Base-by-base conservation (phyloP, 2,329 filamentous ascomycete species). In the Escovopsis sp. region DNA sequence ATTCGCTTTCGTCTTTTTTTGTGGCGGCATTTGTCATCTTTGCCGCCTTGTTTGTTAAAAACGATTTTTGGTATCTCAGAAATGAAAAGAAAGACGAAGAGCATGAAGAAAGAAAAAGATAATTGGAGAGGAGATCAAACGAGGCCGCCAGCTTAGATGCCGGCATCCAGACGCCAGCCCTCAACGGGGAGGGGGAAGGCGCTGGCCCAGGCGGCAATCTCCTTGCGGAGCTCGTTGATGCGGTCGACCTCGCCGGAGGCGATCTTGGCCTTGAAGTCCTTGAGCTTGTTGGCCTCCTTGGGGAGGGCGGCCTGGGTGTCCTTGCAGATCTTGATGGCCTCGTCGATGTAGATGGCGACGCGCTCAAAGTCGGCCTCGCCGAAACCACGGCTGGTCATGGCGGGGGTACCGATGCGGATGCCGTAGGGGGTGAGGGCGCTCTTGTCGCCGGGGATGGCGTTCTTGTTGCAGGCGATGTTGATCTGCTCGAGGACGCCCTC, bases 401-500 rank as follows among this genome's bases (percentile, higher is more conserved):
- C 91, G 39, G 91, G 91, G 38, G 88, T 91, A 59, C 91, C 91
- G 56, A 98, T 94, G 54, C 91, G 86, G 64, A 98, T 81, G 71
- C 91, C 91, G 59, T 81, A 86, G 43, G 91, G 91, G 50, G 86
- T 94, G 53, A 98, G 77, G 39, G 91, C 91, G 45, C 85, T 94
- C 75, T 94, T 95, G 75, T 98, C 91, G 49, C 91, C 91, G 35
- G 91, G 91, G 46, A 94, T 91, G 47, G 85, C 82, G 78, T 98
- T 98, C 80, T 98, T 98, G 80, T 98, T 98, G 77, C 87, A 94
- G 48, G 91, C 88, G 64, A 98, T 94, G 73, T 94, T 94, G 68
- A 95, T 91, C 64, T 93, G 84, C 72, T 98, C 91, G 18, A 98
- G 81, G 46, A 98, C 83, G 48, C 85, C 82, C 75, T 98, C 91